Base-by-base conservation (phyloP, 768 basidiomycete species). In the Russula sp. region DNA sequence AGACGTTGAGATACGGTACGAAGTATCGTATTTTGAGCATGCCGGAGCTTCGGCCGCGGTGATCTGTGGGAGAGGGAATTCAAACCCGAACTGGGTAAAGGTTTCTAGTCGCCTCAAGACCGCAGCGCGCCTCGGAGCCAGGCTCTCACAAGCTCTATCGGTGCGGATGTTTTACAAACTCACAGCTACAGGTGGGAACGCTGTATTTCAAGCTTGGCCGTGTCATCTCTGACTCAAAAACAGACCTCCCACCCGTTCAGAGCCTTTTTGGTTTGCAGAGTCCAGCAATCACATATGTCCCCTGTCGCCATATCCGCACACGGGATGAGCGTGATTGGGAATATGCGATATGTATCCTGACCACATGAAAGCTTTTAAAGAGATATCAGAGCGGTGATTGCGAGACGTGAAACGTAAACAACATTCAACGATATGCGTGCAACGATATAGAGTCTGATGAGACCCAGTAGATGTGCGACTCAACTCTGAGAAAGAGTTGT, bases 291-390 rank as follows among this genome's bases (percentile, higher is more conserved):
- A 84, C 82, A 11, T 69, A 71, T 27, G 76, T 88, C 55, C 84
- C 86, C 2, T 85, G 82, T 68, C 74, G 77, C 40, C 69, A 68
- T 50, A 80, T 88, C 50, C 76, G 82, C 5, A 80, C 78, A 39
- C 62, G 64, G 16, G 67, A 70, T 1, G 66, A 62, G 34, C 76
- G 82, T 61, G 72, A 78, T 58, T 88, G 85, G 84, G 81, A 85
- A 70, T 78, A 78, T 70, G 83, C 80, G 20, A 68, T 86, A 61
- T 82, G 80, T 70, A 76, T 84, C 57, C 63, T 82, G 65, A 66
- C 71, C 50, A 61, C 58, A 57, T 62, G 55, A 65, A 42, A 45
- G 47, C 39, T 55, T 57, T 44, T 20, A 55, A n/a, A 31, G 50
- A 48, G 48, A 53, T 13, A 31, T 22, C 39, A 49, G 32, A 45